These are phyloP conservation scores for Papilionanthe hybrid DNA, from an alignment of 116 monocot species.

Conservation along the genomic window DNA sequence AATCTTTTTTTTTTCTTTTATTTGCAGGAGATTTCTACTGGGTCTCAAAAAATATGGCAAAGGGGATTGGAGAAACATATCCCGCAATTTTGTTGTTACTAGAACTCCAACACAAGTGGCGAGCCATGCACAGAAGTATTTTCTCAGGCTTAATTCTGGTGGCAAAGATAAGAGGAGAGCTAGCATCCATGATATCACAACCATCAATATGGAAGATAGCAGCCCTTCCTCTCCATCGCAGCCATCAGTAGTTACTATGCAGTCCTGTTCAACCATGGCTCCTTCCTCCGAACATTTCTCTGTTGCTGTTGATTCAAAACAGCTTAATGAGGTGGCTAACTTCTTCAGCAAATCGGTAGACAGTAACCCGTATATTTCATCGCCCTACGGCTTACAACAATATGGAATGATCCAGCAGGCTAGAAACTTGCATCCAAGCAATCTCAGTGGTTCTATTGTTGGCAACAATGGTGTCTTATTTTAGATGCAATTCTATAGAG, in stretches of 20 bases:
- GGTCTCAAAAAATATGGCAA: conserved; percentile 28
- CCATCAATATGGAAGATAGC: conserved; percentile 12
- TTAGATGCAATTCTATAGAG: neutral
- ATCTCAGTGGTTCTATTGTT: conserved; percentile 11
- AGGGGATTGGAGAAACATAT: conserved; percentile 27
- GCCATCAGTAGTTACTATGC: conserved; percentile 11
- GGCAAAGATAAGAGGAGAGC: conserved; percentile 34
- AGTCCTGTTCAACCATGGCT: conserved; percentile 16
- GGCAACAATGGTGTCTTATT: neutral
- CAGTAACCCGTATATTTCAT: conserved; percentile 12
- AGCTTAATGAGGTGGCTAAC: conserved; percentile 14
- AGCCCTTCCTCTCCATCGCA: conserved; percentile 18
- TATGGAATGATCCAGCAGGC: conserved; percentile 23
- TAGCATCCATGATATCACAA: conserved; percentile 29
- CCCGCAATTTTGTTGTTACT: conserved; percentile 15
- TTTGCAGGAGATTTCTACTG: conserved; percentile 27
- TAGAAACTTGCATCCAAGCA: neutral
- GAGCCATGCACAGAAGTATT: conserved; percentile 28
- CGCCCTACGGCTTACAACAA: conserved; percentile 14
- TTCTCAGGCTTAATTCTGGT: conserved; percentile 27
- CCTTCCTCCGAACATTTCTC: conserved; percentile 15
- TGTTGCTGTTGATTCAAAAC: conserved; percentile 25
- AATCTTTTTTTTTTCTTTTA: neutral
- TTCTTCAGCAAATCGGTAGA: conserved; percentile 6
- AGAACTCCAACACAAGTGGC: conserved; percentile 28